Evolutionary conservation across 306 rosid species (phyloP), one percentile per base, ranked within the genome.

Genomic region (Malus sieversii): DNA sequence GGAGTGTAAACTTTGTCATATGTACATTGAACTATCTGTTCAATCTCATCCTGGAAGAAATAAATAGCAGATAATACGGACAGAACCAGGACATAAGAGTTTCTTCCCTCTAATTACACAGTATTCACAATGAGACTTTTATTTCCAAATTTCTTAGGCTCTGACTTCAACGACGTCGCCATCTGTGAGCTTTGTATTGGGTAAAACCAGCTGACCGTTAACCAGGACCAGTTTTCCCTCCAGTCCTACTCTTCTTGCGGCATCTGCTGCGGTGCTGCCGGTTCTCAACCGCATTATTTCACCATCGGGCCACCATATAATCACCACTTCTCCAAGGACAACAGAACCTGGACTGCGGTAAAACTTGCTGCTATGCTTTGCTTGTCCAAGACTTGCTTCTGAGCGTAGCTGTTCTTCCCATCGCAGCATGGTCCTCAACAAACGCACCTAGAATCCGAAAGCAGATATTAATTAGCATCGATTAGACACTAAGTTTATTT

Each of bases 201-300:
- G 98, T 73, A 90, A 82, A 44, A 87, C 95, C 38, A 84, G 83
- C 59, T 90, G 95, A 66, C 97, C 97, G 77, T 94, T 90, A 45
- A 94, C 88, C 84, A 90, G 84, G 75, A 92, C 96, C 82, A 91
- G 81, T 84, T 81, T 92, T 72, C 97, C 98, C 20, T 88, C 98
- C 55, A 83, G 82, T 78, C 98, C 98, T n/a, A 79, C 91, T 75
- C 96, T 90, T 67, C 86, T 88, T 64, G 98, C 98, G 46, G 98
- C 97, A 85, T 90, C 98, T 42, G 96, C 87, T n/a, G 96, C 97
- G 4, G 97, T 94, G 88, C 96, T 94, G 70, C 98, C 97, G 9
- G 90, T 85, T 45, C 83, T 86, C 75, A 94, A 77, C 87, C 98
- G 85, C 92, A 88, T 83, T 71, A 94, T 90, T 75, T 92, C 89